These are phyloP conservation scores for Phycomyces blakesleeanus DNA, from an alignment of 192 early-diverging fungal genomes.

Conservation along the genomic window DNA sequence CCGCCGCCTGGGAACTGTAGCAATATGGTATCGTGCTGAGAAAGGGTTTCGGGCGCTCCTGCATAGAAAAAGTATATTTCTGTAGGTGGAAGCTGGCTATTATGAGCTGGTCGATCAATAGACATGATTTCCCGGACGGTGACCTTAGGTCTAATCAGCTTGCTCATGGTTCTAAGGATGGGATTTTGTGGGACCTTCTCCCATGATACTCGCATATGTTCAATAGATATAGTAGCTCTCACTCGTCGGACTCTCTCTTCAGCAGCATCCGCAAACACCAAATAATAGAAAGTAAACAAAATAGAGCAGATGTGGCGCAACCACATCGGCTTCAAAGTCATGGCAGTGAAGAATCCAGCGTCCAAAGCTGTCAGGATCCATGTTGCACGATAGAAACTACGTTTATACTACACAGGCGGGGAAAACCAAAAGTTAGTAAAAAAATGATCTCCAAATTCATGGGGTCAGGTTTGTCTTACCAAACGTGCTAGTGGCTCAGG, in stretches of 20 bases:
- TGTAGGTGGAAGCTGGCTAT: slow-evolving; percentile 27
- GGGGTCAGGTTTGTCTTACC: slow-evolving; percentile 29
- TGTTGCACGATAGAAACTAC: slow-evolving; percentile 85
- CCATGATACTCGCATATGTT: slow-evolving; percentile 89
- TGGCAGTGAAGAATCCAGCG: slow-evolving; percentile 90
- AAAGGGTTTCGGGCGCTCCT: slow-evolving; percentile 37
- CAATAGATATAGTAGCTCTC: slow-evolving; percentile 71
- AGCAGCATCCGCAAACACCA: slow-evolving; percentile 79
- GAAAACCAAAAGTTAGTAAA: slow-evolving; percentile 4
- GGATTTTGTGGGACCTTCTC: slow-evolving; percentile 76
- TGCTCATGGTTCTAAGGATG: slow-evolving; percentile 49
- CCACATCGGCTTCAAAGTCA: slow-evolving; percentile 69
- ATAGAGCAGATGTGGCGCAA: slow-evolving; percentile 74
- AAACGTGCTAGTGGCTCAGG: slow-evolving; percentile 79
- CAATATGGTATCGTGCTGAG: slow-evolving; percentile 41
- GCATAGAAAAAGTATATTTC: slow-evolving; percentile 55
- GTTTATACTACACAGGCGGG: slow-evolving; percentile 64
- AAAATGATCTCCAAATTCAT: not conserved
- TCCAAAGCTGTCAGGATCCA: slow-evolving; percentile 90
- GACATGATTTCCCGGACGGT: slow-evolving; percentile 35
- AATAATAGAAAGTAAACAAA: slow-evolving; percentile 76
- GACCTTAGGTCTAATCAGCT: slow-evolving; percentile 36
- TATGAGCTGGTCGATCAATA: slow-evolving; percentile 23
- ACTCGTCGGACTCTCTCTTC: slow-evolving; percentile 84
- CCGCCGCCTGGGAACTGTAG: slow-evolving; percentile 81